phyloP scores from a whole-genome alignment of 305 asterid genomes.

The Fraxinus ornus region DNA sequence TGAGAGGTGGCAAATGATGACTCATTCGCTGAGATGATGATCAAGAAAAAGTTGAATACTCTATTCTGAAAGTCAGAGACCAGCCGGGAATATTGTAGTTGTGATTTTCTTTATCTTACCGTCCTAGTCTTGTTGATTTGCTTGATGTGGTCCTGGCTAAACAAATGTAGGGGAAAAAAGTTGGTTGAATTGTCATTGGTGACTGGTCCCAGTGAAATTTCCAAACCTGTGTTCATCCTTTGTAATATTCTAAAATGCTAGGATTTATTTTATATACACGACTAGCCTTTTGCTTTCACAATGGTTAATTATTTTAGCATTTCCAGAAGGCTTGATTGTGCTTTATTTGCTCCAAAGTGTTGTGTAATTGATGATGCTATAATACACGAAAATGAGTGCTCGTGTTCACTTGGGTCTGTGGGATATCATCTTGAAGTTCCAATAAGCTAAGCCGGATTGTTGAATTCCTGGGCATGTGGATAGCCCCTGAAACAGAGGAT shows the following conservation, averaged over 20 bases:
- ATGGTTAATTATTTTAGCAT: not conserved
- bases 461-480: no score
- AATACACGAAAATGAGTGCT: no score
- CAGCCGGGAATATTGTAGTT: no score
- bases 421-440: no score
- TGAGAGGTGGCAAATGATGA: not conserved
- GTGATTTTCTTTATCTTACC: not conserved
- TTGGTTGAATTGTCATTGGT: not conserved
- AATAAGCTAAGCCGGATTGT: no score
- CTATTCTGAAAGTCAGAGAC: not conserved
- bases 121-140: no score
- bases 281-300: not conserved
- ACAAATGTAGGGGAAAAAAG: not conserved
- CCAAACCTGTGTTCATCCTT: not conserved
- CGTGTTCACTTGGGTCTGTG: no score
- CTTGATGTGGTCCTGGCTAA: not conserved
- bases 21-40: not conserved
- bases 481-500: no score
- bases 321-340: no score
- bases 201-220: not conserved
- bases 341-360: no score
- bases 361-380: no score
- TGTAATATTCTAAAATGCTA: not conserved
- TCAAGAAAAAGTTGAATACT: not conserved
- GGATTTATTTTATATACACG: not conserved